Percentiles rank a stretch among this genome's conserved stretches.
phyloP scores from a whole-genome alignment of 2,329 filamentous ascomycete genomes.

The Dactylellina cionopaga region DNA sequence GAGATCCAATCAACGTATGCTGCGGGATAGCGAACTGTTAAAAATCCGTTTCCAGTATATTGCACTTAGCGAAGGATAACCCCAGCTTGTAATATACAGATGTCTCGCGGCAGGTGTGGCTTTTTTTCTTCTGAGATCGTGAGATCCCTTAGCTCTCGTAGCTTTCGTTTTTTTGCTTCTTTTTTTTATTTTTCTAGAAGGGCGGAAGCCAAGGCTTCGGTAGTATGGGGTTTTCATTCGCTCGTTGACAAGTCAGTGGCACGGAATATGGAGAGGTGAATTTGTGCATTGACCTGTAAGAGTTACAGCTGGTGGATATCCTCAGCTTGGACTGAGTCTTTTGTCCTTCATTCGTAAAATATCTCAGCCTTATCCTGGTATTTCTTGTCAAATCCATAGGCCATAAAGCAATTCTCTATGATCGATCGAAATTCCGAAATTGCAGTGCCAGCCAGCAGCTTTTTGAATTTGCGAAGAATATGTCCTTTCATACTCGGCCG shows the following conservation, averaged over 20 bases:
- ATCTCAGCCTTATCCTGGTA: conserved; percentile 27
- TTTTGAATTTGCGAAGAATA: background rate
- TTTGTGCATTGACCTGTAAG: conserved; percentile 21
- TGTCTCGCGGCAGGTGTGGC: background rate
- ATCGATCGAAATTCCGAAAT: no score
- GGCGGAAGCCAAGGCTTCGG: conserved; percentile 20
- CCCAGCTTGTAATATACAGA: background rate
- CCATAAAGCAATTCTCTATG: no score
- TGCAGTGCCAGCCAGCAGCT: conserved; percentile 3
- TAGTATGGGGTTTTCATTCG: conserved; percentile 27
- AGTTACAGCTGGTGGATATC: conserved; percentile 22
- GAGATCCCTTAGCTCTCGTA: conserved; percentile 7
- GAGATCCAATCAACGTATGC: conserved; percentile 10
- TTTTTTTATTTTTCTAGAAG: conserved; percentile 43
- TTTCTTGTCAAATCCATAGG: conserved; percentile 9
- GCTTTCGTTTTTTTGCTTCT: conserved; percentile 15
- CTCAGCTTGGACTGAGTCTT: background rate
- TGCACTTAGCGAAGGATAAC: background rate
- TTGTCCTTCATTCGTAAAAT: background rate
- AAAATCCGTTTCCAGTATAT: conserved; percentile 3
- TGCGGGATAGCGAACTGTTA: no score
- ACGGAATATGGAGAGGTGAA: background rate
- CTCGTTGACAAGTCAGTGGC: conserved; percentile 3
- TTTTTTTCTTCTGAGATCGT: conserved; percentile 19
- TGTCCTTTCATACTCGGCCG: conserved; percentile 26